Evolutionary conservation across 768 basidiomycete genomes (phyloP).

Genomic region (Suillus fuscotomentosus): DNA sequence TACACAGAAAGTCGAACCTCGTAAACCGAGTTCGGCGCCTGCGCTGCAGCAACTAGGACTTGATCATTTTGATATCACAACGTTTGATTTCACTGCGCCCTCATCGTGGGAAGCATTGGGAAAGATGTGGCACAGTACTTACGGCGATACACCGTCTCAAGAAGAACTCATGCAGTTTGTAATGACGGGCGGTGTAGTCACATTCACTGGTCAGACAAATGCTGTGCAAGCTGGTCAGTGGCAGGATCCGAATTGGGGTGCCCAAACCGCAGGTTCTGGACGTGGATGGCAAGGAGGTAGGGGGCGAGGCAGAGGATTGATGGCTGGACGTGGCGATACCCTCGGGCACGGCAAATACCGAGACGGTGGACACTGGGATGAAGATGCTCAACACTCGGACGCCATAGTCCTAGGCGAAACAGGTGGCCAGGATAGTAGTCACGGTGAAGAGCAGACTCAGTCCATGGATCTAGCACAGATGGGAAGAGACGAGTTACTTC

Average conservation of each 20-base stretch:
- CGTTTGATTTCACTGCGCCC: constrained; percentile 73
- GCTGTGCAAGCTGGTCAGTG: constrained; percentile 23
- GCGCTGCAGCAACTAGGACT: constrained; percentile 46
- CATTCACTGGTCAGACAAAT: constrained; percentile 18
- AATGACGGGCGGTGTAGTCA: constrained; percentile 37
- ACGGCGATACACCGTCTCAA: constrained; percentile 67
- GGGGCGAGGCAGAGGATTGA: constrained; percentile 35
- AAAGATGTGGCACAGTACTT: constrained; percentile 70
- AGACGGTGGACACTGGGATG: constrained; percentile 37
- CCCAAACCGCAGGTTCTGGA: constrained; percentile 33
- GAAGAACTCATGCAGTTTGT: constrained; percentile 79
- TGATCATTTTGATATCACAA: constrained; percentile 65
- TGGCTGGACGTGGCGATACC: constrained; percentile 27
- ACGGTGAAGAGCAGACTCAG: background rate
- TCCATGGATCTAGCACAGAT: constrained; percentile 6
- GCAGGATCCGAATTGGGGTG: constrained; percentile 20
- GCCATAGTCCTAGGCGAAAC: constrained; percentile 60
- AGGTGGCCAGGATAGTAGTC: constrained; percentile 20
- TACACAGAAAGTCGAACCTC: constrained; percentile 40
- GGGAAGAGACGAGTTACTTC: constrained; percentile 1
- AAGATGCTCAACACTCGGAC: constrained; percentile 42
- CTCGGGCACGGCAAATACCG: constrained; percentile 47
- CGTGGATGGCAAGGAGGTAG: constrained; percentile 41
- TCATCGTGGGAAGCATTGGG: constrained; percentile 80
- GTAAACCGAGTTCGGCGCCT: constrained; percentile 35